Percentiles rank a stretch among this genome's conserved stretches.
Conservation (phyloP, 78 protist species). For the Dictyostelium intermedium region DNA sequence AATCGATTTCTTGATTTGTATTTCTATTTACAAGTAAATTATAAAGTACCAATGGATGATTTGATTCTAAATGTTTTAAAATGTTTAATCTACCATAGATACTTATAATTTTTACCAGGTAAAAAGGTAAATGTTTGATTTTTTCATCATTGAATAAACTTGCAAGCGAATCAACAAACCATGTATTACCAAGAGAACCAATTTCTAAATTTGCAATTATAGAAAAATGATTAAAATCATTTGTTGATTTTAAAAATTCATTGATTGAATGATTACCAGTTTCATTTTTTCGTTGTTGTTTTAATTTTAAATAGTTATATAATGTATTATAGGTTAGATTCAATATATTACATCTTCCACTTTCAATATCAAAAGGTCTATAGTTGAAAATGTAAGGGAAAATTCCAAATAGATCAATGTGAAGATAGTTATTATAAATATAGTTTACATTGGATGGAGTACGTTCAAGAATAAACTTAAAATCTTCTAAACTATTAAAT, state of each 20-base stretch:
- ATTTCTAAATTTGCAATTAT: neutral
- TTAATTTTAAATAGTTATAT: neutral
- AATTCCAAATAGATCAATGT: neutral
- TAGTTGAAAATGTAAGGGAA: neutral
- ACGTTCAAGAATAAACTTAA: neutral
- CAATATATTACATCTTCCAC: neutral
- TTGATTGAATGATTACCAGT: neutral
- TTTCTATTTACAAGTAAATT: neutral
- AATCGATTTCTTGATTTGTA: neutral
- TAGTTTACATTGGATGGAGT: neutral
- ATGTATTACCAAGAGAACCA: neutral
- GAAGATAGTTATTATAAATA: neutral
- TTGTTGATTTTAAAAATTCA: neutral
- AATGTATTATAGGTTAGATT: neutral
- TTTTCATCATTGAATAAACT: neutral
- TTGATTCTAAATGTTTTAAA: neutral
- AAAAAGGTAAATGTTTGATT: neutral
- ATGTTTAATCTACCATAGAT: neutral
- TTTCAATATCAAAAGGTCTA: neutral
- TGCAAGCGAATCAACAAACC: neutral
- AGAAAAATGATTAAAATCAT: neutral
- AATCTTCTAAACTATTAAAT: neutral
- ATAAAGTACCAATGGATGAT: neutral
- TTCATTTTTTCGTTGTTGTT: neutral
- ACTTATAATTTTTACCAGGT: neutral